Base-by-base conservation (phyloP, 148 eudicot species). In the Oxyria digyna region DNA sequence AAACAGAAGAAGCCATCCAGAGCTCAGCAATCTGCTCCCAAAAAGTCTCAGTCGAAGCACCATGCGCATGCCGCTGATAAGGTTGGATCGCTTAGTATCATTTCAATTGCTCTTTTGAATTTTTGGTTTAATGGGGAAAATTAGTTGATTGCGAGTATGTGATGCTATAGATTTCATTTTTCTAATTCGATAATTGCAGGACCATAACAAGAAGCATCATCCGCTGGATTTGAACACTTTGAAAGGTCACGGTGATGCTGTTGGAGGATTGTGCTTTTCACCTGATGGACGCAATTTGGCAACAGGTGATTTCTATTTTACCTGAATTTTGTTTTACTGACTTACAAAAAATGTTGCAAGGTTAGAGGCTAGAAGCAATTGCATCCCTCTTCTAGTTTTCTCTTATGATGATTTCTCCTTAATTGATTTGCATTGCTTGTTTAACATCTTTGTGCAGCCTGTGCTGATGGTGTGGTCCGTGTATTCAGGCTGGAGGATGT, bases 211-310 rank as follows among this genome's bases (percentile, higher is more conserved):
- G 88, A 80, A 80, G 74, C 99, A 95, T 78, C 99, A 95, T 74
- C 89, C 87, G 1, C 80, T 95, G 85, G 97, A 95, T 81, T 72
- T 95, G 82, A 95, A 95, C 70, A 95, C 99, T 63, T 73, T 95
- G 74, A 95, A 95, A 83, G 99, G 99, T 74, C 99, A 95, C 69
- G 83, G 88, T 4, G 99, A 95, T 81, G 65, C 86, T 45, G 91
- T 91, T 78, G 87, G 82, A 15, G 88, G 91, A 43, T 65, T 95
- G 27, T 83, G 82, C 66, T 95, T 95, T 75, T 91, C 96, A 40
- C 70, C 85, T 1, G 96, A 91, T 67, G 93, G 87, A 13, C 80
- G 72, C 27, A 84, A 77, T 83, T 81, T 95, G 77, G 99, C 95
- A 12, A 95, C 99, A 78, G 97, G 99, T 95, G 76, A 75, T 80